phyloP scores from a whole-genome alignment of 495 filamentous ascomycete species.

The Lindgomyces ingoldianus region DNA sequence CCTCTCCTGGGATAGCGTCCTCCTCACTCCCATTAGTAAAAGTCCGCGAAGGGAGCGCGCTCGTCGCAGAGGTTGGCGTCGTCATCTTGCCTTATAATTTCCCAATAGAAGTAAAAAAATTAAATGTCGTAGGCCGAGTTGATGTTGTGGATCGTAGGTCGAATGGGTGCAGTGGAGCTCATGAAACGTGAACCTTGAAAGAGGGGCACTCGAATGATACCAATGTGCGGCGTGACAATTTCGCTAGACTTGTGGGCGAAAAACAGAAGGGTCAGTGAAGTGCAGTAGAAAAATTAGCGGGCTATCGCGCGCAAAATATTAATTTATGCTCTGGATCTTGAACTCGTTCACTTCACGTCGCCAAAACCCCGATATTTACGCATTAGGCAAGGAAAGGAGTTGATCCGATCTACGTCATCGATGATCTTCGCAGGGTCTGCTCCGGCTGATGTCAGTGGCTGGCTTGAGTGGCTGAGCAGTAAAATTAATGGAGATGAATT shows the following conservation, averaged over 20 bases:
- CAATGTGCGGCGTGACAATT: neutral
- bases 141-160: conserved; percentile 2
- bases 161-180: neutral
- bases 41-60: conserved; percentile 35
- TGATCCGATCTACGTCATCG: conserved; percentile 7
- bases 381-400: neutral
- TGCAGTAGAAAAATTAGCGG: neutral
- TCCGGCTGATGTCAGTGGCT: conserved; percentile 16
- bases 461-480: neutral
- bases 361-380: neutral
- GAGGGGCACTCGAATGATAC: neutral
- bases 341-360: neutral
- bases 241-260: neutral
- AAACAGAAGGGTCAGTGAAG: neutral
- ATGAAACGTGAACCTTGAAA: neutral
- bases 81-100: conserved; percentile 16
- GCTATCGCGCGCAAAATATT: neutral
- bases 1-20: conserved; percentile 67
- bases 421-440: conserved; percentile 1
- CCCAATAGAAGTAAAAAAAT: neutral
- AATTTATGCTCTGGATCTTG: conserved; percentile 3
- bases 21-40: conserved; percentile 49
- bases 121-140: no score
- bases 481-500: neutral
- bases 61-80: conserved; percentile 24